These are phyloP conservation scores for Linum lewisii DNA, from an alignment of 345 rosid genomes.

Conservation along the genomic window DNA sequence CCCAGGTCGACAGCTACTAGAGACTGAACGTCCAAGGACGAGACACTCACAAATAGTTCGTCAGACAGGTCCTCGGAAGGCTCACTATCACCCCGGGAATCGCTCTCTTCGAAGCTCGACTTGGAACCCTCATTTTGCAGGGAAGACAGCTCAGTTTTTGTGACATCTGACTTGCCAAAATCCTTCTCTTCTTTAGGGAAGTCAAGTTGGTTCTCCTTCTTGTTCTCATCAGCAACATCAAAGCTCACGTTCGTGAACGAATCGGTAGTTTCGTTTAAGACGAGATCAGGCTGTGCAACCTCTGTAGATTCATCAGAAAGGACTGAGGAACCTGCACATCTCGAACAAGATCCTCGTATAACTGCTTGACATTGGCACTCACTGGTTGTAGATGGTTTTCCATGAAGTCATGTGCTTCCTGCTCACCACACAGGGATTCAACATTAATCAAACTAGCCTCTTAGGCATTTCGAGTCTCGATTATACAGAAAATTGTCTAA, in stretches of 20 bases:
- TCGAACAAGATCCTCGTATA: constrained; percentile 20
- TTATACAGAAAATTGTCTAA: too few relatives aligned
- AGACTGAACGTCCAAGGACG: constrained; percentile 3
- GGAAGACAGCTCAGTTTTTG: background rate
- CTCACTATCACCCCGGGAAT: too few relatives aligned
- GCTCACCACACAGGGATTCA: constrained; percentile 2
- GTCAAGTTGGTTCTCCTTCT: constrained; percentile 6
- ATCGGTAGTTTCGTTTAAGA: constrained; percentile 5
- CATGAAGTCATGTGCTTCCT: constrained; percentile 20
- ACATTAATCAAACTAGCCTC: too few relatives aligned
- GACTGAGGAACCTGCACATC: constrained; percentile 14
- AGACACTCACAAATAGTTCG: constrained; percentile 1
- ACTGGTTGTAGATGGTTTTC: constrained; percentile 12
- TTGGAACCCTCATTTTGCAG: background rate
- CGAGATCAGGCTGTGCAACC: constrained; percentile 3
- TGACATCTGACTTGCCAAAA: background rate
- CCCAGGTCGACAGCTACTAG: constrained; percentile 12
- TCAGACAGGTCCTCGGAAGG: background rate
- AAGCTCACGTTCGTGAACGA: constrained; percentile 4
- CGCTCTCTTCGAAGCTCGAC: background rate
- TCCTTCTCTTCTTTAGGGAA: background rate
- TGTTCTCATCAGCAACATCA: background rate
- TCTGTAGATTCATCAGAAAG: constrained; percentile 3
- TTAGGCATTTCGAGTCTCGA: too few relatives aligned
- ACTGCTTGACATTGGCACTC: constrained; percentile 20